Evolutionary conservation across 208 protist genomes (phyloP).

Genomic region (Trypanosoma caninum): DNA sequence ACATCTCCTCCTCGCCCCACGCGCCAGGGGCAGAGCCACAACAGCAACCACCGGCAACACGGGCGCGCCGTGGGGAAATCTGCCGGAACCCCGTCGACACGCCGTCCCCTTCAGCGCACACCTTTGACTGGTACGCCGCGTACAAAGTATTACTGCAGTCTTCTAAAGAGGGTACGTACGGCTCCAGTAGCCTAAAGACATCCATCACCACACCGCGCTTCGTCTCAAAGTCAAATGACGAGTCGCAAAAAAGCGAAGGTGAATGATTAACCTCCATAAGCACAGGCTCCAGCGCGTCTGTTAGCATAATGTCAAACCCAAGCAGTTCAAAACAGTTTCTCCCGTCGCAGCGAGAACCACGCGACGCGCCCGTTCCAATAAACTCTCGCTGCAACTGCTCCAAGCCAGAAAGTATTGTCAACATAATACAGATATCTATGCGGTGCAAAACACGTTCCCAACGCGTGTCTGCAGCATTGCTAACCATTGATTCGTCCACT

Average conservation of each 20-base stretch:
- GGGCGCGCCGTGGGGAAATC: slow-evolving; percentile 19
- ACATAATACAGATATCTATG: slow-evolving; percentile 67
- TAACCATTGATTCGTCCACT: background rate
- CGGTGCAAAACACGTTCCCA: slow-evolving; percentile 54
- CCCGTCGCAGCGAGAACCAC: slow-evolving; percentile 43
- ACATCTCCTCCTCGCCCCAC: slow-evolving; percentile 21
- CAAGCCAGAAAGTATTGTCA: slow-evolving; percentile 85
- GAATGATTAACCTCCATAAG: slow-evolving; percentile 92
- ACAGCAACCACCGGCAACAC: background rate
- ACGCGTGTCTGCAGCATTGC: background rate
- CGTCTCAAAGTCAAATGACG: slow-evolving; percentile 68
- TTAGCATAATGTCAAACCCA: slow-evolving; percentile 86
- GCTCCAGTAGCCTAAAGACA: slow-evolving; percentile 51
- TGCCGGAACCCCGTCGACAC: slow-evolving; percentile 13
- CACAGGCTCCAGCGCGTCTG: slow-evolving; percentile 44
- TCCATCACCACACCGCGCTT: slow-evolving; percentile 77
- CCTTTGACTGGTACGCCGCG: slow-evolving; percentile 15
- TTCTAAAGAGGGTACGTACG: slow-evolving; percentile 32
- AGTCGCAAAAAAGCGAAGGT: slow-evolving; percentile 85
- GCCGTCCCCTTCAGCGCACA: background rate
- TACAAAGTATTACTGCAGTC: slow-evolving; percentile 17
- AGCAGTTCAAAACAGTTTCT: slow-evolving; percentile 87
- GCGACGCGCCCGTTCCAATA: slow-evolving; percentile 43
- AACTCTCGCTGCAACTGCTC: slow-evolving; percentile 73
- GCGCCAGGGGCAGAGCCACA: background rate